phyloP scores from a whole-genome alignment of 768 basidiomycete genomes.

The Xerocomus brunneocitrinus region DNA sequence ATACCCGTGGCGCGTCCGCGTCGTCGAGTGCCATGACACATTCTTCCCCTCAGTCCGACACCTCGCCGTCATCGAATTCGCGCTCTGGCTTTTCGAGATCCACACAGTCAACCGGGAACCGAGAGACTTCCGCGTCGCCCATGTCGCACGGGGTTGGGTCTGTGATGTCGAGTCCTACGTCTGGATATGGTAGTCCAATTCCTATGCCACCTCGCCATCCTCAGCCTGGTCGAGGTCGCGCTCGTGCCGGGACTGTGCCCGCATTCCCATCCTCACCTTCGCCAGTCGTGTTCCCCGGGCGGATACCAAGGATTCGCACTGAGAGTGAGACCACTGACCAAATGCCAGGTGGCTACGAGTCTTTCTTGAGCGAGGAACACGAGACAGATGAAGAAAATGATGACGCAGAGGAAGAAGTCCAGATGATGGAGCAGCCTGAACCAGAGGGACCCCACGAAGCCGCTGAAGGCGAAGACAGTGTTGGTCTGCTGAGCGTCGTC shows the following conservation, averaged over 20 bases:
- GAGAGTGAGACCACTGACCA: conserved; percentile 30
- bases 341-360: conserved; percentile 27
- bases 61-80: conserved; percentile 36
- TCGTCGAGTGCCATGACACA: conserved; percentile 42
- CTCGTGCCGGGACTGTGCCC: conserved; percentile 39
- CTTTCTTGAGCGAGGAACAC: conserved; percentile 26
- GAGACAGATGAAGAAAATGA: conserved; percentile 33
- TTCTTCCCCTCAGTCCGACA: conserved; percentile 34
- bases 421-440: conserved; percentile 41
- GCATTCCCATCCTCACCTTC: conserved; percentile 34
- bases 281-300: conserved; percentile 30
- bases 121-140: conserved; percentile 53
- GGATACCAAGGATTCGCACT: conserved; percentile 21
- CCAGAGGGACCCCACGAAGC: conserved; percentile 54
- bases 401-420: conserved; percentile 30
- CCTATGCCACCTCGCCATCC: conserved; percentile 50
- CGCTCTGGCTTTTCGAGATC: conserved; percentile 39
- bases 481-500: conserved; percentile 51
- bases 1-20: conserved; percentile 38
- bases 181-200: conserved; percentile 33
- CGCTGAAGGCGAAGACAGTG: conserved; percentile 58
- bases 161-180: conserved; percentile 35
- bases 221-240: conserved; percentile 33
- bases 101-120: conserved; percentile 61
- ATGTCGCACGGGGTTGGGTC: conserved; percentile 40